phyloP scores from a whole-genome alignment of 352 stramenopile genomes.

The Phytophthora hibernalis region DNA sequence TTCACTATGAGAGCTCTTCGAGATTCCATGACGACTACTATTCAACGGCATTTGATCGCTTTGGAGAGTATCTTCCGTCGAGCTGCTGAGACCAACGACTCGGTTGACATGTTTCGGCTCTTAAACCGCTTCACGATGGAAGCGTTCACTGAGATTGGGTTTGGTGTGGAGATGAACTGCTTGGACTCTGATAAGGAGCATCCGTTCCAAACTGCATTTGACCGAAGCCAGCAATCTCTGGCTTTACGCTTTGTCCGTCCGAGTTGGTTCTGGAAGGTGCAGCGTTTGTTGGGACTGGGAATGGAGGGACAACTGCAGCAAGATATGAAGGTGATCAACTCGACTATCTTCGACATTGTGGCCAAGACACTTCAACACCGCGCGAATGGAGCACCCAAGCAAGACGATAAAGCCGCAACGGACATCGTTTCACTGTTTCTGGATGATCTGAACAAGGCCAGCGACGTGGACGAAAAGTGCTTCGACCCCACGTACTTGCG shows the following conservation, averaged over 20 bases:
- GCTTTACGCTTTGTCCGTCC: slow-evolving; percentile 43
- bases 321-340: slow-evolving; percentile 55
- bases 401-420: slow-evolving; percentile 8
- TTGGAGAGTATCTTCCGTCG: slow-evolving; percentile 39
- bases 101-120: slow-evolving; percentile 48
- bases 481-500: slow-evolving; percentile 60
- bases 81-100: slow-evolving; percentile 17
- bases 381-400: background rate
- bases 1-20: slow-evolving; percentile 52
- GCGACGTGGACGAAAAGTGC: slow-evolving; percentile 11
- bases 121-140: slow-evolving; percentile 61
- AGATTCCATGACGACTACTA: slow-evolving; percentile 55
- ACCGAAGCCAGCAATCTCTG: slow-evolving; percentile 43
- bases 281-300: slow-evolving; percentile 43
- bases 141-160: slow-evolving; percentile 63
- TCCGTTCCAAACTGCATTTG: slow-evolving; percentile 60
- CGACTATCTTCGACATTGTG: slow-evolving; percentile 56
- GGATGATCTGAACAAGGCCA: slow-evolving; percentile 28
- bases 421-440: slow-evolving; percentile 68
- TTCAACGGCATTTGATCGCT: slow-evolving; percentile 41
- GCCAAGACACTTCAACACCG: slow-evolving; percentile 35
- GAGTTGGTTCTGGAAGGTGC: slow-evolving; percentile 55
- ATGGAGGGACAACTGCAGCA: slow-evolving; percentile 42
- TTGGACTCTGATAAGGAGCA: slow-evolving; percentile 50
- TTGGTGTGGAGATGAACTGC: slow-evolving; percentile 56